Conservation (phyloP, 2,329 filamentous ascomycete genomes). For the Aspergillus pseudonomiae region DNA sequence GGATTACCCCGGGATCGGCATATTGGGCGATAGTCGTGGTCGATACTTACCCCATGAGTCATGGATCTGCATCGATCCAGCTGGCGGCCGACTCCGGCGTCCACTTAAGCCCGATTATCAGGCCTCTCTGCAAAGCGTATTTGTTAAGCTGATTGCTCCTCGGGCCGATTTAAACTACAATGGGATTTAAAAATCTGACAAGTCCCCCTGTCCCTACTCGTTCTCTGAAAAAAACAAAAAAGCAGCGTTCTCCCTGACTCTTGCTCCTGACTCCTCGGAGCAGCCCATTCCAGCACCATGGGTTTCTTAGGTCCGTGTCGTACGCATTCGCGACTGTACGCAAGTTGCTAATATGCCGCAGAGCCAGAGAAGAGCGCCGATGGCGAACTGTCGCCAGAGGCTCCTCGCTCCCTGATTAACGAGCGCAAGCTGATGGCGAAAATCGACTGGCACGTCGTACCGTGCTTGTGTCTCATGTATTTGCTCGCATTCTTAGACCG, state of each 20-base stretch:
- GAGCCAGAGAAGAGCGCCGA: not conserved
- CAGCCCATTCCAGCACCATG: not conserved
- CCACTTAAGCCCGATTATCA: not conserved
- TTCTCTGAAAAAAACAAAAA: not conserved
- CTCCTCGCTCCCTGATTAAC: constrained; percentile 35
- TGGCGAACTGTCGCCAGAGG: constrained; percentile 19
- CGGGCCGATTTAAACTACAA: not conserved
- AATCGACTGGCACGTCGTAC: constrained; percentile 72
- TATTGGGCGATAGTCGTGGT: not conserved
- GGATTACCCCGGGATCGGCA: constrained; percentile 1
- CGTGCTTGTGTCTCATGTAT: constrained; percentile 73
- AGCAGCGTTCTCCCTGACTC: not conserved
- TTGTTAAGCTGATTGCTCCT: not conserved
- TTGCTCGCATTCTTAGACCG: constrained; percentile 67
- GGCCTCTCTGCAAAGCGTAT: not conserved
- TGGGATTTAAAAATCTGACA: not conserved
- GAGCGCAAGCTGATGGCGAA: constrained; percentile 68
- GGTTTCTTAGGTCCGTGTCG: not conserved
- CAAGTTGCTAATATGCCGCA: not conserved
- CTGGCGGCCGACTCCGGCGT: constrained; percentile 1
- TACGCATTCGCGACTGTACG: not conserved
- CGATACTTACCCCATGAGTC: constrained; percentile 3
- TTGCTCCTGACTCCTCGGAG: not conserved
- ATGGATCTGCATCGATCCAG: not conserved
- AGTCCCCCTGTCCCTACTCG: not conserved